Evolutionary conservation across 1,284 basidiomycete species (phyloP).

Genomic region (Heliocybe sulcata): DNA sequence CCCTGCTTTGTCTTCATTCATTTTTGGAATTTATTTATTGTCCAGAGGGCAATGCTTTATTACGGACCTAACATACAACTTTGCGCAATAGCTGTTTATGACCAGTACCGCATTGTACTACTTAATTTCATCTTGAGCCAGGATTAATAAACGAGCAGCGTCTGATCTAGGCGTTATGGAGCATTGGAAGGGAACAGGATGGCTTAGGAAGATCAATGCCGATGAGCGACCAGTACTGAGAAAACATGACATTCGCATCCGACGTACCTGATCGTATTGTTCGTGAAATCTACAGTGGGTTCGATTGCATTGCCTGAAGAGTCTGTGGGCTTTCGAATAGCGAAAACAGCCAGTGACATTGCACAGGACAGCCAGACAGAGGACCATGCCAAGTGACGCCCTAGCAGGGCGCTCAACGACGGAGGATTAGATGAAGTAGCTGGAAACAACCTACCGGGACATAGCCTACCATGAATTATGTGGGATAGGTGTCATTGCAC

Average conservation of each 20-base stretch:
- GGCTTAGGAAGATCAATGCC: conserved; percentile 29
- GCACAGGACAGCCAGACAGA: not conserved
- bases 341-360: conserved; percentile 3
- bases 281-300: conserved; percentile 29
- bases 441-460: not conserved
- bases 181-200: conserved; percentile 56
- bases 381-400: not conserved
- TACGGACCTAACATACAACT: too few species aligned
- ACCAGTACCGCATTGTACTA: too few species aligned
- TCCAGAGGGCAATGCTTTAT: too few species aligned
- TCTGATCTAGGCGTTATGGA: conserved; percentile 50
- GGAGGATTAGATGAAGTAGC: not conserved
- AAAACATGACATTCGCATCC: too few species aligned
- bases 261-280: not conserved
- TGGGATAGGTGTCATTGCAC: too few species aligned
- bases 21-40: too few species aligned
- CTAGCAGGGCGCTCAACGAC: not conserved
- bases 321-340: not conserved
- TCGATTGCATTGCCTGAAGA: conserved; percentile 29
- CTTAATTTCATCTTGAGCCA: conserved; percentile 10
- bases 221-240: too few species aligned
- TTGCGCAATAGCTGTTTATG: too few species aligned
- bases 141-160: conserved; percentile 42
- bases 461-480: not conserved
- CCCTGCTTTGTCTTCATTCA: too few species aligned